Evolutionary conservation across 352 stramenopile species (phyloP).

Genomic region (Globisporangium canariense): DNA sequence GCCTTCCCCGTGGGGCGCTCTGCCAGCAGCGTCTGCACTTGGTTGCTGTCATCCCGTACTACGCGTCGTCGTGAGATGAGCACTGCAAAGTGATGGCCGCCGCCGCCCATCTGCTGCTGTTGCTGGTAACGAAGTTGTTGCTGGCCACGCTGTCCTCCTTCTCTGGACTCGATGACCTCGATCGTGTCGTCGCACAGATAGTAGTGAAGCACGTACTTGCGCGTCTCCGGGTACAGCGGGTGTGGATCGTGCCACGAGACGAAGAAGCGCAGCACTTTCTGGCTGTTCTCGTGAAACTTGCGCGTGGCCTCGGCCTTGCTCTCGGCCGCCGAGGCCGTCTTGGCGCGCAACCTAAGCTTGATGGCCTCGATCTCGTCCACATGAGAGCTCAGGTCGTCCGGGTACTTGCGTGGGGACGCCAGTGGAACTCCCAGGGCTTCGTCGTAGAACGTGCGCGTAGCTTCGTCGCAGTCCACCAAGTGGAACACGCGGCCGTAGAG

Average conservation of each 20-base stretch:
- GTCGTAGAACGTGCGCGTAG: constrained; percentile 80
- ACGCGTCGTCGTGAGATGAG: constrained; percentile 81
- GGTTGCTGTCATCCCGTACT: constrained; percentile 27
- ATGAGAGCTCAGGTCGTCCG: constrained; percentile 62
- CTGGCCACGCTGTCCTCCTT: constrained; percentile 22
- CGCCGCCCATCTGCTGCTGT: constrained; percentile 29
- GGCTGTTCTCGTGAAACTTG: constrained; percentile 76
- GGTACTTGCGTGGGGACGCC: constrained; percentile 54
- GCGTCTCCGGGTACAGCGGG: constrained; percentile 85
- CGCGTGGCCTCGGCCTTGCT: constrained; percentile 47
- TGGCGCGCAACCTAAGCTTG: constrained; percentile 33
- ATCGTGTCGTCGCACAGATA: constrained; percentile 92
- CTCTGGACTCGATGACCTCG: constrained; percentile 79
- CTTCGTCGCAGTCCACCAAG: constrained; percentile 87
- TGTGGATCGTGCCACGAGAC: constrained; percentile 91
- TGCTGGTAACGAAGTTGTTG: constrained; percentile 30
- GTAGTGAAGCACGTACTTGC: constrained; percentile 89
- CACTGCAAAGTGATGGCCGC: constrained; percentile 68
- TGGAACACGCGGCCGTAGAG: constrained; percentile 81
- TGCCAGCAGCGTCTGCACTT: constrained; percentile 9
- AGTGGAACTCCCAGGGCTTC: constrained; percentile 39
- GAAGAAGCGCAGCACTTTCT: constrained; percentile 90
- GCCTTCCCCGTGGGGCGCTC: constrained; percentile 17
- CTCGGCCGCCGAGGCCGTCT: constrained; percentile 23
- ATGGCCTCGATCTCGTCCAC: constrained; percentile 53